Percentiles rank a stretch among this genome's conserved stretches.
Evolutionary conservation across 106 monocot species (phyloP).

Genomic region (Dendrobium officinale): DNA sequence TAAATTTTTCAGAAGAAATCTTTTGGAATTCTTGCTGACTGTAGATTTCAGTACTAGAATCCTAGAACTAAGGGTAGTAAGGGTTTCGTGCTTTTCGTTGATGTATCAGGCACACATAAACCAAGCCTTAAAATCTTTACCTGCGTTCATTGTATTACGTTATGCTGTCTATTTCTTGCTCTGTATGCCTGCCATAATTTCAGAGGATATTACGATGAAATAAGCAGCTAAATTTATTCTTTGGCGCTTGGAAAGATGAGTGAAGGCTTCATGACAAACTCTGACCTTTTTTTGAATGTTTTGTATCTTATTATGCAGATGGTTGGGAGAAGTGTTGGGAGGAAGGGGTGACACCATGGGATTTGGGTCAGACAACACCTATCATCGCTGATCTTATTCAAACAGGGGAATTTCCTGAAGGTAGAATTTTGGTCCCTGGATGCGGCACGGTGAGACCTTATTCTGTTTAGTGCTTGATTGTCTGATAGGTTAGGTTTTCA

Average conservation of each 20-base stretch:
- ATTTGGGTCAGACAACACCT: constrained; percentile 62
- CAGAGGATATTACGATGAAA: not conserved
- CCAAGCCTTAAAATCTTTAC: no score
- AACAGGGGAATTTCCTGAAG: constrained; percentile 51
- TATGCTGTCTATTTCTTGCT: not conserved
- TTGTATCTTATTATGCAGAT: constrained; percentile 19
- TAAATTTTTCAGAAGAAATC: not conserved
- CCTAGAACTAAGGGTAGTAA: no score
- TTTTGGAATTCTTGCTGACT: not conserved
- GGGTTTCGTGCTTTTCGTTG: no score
- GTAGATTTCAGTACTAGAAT: no score
- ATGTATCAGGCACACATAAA: no score
- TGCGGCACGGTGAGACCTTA: constrained; percentile 59
- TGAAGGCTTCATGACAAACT: not conserved
- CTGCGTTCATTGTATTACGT: no score
- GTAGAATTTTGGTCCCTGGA: constrained; percentile 74
- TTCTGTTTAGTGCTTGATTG: not conserved
- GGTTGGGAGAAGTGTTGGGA: constrained; percentile 82
- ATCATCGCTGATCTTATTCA: constrained; percentile 45
- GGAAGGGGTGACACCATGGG: constrained; percentile 75
- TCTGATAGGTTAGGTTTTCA: not conserved
- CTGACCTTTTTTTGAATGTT: not conserved
- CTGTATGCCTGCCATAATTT: not conserved
- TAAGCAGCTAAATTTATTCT: no score
- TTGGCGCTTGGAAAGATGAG: not conserved